Evolutionary conservation across 768 basidiomycete genomes (phyloP), one percentile per base, ranked within the genome.

Genomic region (Hygrophorus pudorinus): DNA sequence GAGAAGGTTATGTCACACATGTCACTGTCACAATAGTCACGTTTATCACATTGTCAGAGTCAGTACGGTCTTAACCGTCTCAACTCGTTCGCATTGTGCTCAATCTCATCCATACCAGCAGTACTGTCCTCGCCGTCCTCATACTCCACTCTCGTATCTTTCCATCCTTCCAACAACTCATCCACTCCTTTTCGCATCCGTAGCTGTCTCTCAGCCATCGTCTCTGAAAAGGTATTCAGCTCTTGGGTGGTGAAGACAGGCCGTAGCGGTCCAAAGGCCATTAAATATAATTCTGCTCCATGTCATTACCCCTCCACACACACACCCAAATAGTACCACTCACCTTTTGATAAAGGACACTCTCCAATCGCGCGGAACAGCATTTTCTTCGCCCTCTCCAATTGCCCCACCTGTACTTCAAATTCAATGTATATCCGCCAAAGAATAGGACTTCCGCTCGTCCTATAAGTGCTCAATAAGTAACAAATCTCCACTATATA

Each of bases 381-480:
- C 38, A 87, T 51, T 50, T 70, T 77, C 63, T 86, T 89, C 14
- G 85, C 87, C 38, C 67, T 67, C 51, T 75, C 58, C 37, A 77
- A 54, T 45, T 80, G 65, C 3, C 74, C 76, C 12, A 65, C 65
- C 46, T 74, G 73, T 36, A 87, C 80, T 68, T 90, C 87, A 48
- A 89, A 78, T 57, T 85, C 82, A 38, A 89, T 64, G 42, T 71
- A 78, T n/a, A 85, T 58, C 30, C 79, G 69, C 87, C 87, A 89
- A 21, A 89, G 51, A 31, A 79, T 62, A 9, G 77, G 58, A 53
- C 85, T 88, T 28, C 66, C 68, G 50, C 73, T 69, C 42, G 81
- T 85, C 61, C 86, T 89, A 40, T 31, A 5, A 36, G 35, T 31
- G 2, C 5, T 20, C 21, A 5, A 12, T 43, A 14, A 32, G 28